Evolutionary conservation across 352 stramenopile genomes (phyloP), one percentile per base, ranked within the genome.

Genomic region (Globisporangium parvum): DNA sequence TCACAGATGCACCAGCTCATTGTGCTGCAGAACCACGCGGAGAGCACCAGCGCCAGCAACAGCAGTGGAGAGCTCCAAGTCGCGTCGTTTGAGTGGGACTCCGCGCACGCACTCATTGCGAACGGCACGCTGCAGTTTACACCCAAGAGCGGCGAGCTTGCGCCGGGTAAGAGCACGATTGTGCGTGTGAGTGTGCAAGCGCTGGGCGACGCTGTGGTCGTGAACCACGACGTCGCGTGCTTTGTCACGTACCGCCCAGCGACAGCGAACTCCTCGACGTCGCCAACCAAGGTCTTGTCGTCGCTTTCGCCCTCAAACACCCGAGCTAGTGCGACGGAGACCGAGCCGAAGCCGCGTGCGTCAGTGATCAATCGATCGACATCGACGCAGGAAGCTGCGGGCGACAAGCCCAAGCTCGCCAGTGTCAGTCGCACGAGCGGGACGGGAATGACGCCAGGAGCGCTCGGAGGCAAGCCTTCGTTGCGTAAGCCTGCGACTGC

Each of bases 141-240:
- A 0, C 84, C 84, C 1, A 62, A 64, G 24, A 62, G 59, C 20
- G 84, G 84, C 0, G 67, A 86, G 46, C 60, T 91, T 37, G 47
- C 40, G 0, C 66, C 73, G 26, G 73, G 70, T 5, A 66, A 90
- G 33, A 73, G 87, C 26, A 28, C 52, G 17, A 61, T 91, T 6
- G 67, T 91, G 26, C 75, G 77, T 5, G 69, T 88, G 31, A 78
- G 55, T 14, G 20, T 91, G n/a, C 59, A 56, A 17, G 64, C 76
- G 0, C 47, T 58, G 33, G 57, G 69, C n/a, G 66, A 85, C 24
- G 54, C 67, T 3, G 12, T 89, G 1, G 74, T 91, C 2, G 52
- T 93, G 11, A 83, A 91, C 57, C 79, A 93, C 40, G 66, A 86
- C 47, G 59, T 93, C 33, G 65, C 71, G 21, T 91, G 80, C 39